Conservation (phyloP, 2,329 filamentous ascomycete species). For the Neoscytalidium dimidiatum region DNA sequence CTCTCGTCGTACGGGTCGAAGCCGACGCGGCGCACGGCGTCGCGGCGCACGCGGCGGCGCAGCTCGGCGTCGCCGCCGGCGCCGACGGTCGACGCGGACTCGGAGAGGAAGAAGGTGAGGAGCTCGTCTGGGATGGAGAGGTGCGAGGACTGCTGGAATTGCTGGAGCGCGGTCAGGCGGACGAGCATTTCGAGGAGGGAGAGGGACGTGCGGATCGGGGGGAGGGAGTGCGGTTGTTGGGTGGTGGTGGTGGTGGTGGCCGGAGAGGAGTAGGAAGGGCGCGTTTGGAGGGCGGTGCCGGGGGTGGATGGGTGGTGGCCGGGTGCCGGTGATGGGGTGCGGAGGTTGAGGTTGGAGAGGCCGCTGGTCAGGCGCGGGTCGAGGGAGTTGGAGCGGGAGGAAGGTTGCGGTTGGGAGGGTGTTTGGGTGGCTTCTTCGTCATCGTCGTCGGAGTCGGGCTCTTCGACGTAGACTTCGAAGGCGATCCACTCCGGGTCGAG, state of each 20-base stretch:
- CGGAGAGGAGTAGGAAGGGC: constrained; percentile 25
- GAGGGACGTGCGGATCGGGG: constrained; percentile 63
- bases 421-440: constrained; percentile 39
- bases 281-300: constrained; percentile 31
- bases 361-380: constrained; percentile 33
- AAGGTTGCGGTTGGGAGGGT: not conserved
- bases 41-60: constrained; percentile 60
- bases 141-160: constrained; percentile 88
- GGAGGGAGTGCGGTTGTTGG: constrained; percentile 37
- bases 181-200: constrained; percentile 89
- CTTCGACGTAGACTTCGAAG: constrained; percentile 77
- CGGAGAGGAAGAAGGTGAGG: constrained; percentile 80
- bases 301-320: constrained; percentile 23
- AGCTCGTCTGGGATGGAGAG: constrained; percentile 89
- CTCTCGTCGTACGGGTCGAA: constrained; percentile 75
- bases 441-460: constrained; percentile 59
- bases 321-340: constrained; percentile 28
- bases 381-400: constrained; percentile 19
- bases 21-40: constrained; percentile 63
- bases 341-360: constrained; percentile 51
- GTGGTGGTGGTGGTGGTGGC: constrained; percentile 29
- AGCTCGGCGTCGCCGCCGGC: constrained; percentile 63
- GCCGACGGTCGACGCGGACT: constrained; percentile 63
- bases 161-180: constrained; percentile 81
- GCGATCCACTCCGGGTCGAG: constrained; percentile 91